These are phyloP conservation scores for Cyphellophora attinorum DNA, from an alignment of 2,329 filamentous ascomycete genomes.

Conservation along the genomic window DNA sequence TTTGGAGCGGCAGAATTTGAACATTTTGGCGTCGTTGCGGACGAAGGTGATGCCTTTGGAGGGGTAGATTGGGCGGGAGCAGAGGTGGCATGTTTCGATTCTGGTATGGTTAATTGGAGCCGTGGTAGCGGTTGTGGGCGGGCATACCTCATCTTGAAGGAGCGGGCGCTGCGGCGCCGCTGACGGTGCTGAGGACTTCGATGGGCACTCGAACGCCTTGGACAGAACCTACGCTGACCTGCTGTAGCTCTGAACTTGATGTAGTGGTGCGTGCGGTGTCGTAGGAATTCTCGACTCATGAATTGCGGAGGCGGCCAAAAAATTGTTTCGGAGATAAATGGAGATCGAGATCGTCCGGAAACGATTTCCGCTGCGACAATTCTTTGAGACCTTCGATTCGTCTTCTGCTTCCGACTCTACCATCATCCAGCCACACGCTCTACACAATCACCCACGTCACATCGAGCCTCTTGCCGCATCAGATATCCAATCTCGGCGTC, in stretches of 20 bases:
- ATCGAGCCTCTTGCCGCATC: slow-evolving; percentile 1
- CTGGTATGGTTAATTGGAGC: slow-evolving; percentile 8
- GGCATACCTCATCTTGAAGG: slow-evolving; percentile 1
- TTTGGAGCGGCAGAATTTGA: slow-evolving; percentile 59
- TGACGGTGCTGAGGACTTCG: no score
- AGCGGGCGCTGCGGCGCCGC: no score
- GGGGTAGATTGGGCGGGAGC: slow-evolving; percentile 58
- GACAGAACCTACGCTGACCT: no score
- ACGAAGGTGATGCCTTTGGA: slow-evolving; percentile 59
- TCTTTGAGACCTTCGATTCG: slow-evolving; percentile 1
- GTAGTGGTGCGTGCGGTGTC: no score
- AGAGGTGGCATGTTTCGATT: slow-evolving; percentile 60
- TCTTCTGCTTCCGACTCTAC: slow-evolving; percentile 1
- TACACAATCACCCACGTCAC: neutral
- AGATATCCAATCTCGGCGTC: neutral
- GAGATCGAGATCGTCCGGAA: no score
- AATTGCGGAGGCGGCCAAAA: no score
- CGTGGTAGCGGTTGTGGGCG: neutral
- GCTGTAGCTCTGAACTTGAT: no score
- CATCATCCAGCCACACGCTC: neutral
- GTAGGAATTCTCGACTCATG: no score
- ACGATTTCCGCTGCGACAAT: no score
- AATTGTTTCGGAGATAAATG: no score
- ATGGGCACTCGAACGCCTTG: no score
- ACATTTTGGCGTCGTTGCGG: slow-evolving; percentile 55